Evolutionary conservation across 2,329 filamentous ascomycete species (phyloP), one percentile per base, ranked within the genome.

Genomic region (Colletotrichum cuscutae): DNA sequence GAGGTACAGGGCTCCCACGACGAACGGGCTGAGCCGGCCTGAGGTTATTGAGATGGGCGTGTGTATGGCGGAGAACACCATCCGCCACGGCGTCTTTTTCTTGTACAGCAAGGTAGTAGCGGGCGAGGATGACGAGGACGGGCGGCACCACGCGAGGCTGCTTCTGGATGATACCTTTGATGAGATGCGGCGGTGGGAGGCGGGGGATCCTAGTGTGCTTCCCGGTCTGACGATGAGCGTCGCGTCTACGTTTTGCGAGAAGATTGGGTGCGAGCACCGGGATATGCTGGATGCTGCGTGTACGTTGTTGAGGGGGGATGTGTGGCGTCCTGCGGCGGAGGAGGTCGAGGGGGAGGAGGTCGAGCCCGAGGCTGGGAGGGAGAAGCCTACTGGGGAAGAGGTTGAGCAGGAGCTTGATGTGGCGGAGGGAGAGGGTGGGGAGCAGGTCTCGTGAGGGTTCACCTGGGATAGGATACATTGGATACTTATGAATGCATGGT

Each of bases 221-320:
- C 68, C 72, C 6, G 72, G 74, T 7, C 59, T 75, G 35, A 67
- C 52, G n/a, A 75, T 75, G 74, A 75, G 65, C 5, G 56, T 74
- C 13, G 68, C 37, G 12, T 30, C 56, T 4, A 37, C 60, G 28
- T 46, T 72, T 12, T 61, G 66, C 35, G 54, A 61, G 26, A 70
- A 49, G 60, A 26, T 70, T 15, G 70, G 70, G 22, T 72, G 70
- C 28, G 60, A 72, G 35, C 66, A 56, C 12, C 54, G 42, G 6
- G 60, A 72, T 30, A 28, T 65, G n/a, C 15, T 72, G 35, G 59
- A 30, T 8, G 70, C 70, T 30, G 70, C 70, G 5, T 72, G 70
- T 65, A 52, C 67, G 12, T 26, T 72, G 49, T 11, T 72, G 13
- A 70, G 52, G 22, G 70, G 70, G 22, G 70, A 56, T 24, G 30